Conservation (phyloP, 176 grass and related monocot genomes). For the Tuctoria greenei region DNA sequence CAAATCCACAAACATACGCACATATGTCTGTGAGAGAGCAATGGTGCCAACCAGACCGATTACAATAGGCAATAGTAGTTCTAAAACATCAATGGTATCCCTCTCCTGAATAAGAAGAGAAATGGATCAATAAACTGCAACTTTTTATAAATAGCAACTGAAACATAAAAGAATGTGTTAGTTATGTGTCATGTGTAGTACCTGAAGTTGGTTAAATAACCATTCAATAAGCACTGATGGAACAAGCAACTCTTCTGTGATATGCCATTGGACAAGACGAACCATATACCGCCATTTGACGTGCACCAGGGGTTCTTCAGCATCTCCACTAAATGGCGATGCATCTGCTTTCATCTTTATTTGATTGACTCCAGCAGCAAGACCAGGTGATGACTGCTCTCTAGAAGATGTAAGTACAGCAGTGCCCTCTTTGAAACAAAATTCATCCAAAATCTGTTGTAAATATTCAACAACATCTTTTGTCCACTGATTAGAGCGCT, state of each 20-base stretch:
- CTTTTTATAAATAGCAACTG: constrained; percentile 17
- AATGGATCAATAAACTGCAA: constrained; percentile 26
- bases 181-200: constrained; percentile 18
- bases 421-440: constrained; percentile 71
- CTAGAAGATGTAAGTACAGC: constrained; percentile 48
- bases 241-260: constrained; percentile 77
- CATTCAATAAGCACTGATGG: constrained; percentile 77
- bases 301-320: constrained; percentile 63
- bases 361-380: constrained; percentile 44
- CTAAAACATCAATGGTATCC: constrained; percentile 75
- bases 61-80: constrained; percentile 81
- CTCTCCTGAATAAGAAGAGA: constrained; percentile 69
- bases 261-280: constrained; percentile 89
- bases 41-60: constrained; percentile 75
- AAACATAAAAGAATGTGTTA: constrained; percentile 13
- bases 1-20: constrained; percentile 75
- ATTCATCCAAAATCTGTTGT: constrained; percentile 89
- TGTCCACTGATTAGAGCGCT: constrained; percentile 84
- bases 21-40: constrained; percentile 80
- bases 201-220: constrained; percentile 79
- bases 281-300: constrained; percentile 97
- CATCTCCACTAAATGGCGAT: constrained; percentile 48
- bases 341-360: constrained; percentile 65
- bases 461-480: constrained; percentile 93
- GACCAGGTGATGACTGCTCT: constrained; percentile 70